A percentile compares a stretch with the other conserved stretches of the same genome.
Conservation (phyloP, 2,329 filamentous ascomycete genomes). For the Trichoderma pleuroti region DNA sequence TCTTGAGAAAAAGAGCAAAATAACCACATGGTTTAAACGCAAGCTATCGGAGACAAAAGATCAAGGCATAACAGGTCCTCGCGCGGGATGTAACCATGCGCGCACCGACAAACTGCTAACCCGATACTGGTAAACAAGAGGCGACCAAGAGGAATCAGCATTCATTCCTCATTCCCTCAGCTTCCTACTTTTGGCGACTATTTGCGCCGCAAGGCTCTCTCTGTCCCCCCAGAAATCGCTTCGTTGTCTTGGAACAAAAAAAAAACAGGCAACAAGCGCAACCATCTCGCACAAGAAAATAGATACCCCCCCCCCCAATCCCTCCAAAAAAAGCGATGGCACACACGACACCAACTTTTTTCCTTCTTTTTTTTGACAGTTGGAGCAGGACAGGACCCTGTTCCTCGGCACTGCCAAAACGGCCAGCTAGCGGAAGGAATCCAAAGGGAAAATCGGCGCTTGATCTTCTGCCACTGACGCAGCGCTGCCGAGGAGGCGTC, state of each 20-base stretch:
- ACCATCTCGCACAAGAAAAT: not conserved
- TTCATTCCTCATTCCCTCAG: not conserved
- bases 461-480: slow-evolving; percentile 11
- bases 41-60: not conserved
- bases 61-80: not conserved
- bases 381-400: not conserved
- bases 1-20: not conserved
- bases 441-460: not conserved
- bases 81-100: not conserved
- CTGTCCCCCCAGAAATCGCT: not conserved
- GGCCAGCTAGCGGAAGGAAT: not conserved
- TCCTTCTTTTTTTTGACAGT: not conserved
- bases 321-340: not conserved
- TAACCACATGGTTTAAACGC: not conserved
- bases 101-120: not conserved
- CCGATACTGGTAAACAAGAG: not conserved
- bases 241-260: not conserved
- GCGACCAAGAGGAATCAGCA: not conserved
- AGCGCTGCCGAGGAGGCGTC: slow-evolving; percentile 24
- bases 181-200: not conserved
- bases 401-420: not conserved
- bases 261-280: not conserved
- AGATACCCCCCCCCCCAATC: too few species aligned
- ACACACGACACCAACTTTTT: not conserved
- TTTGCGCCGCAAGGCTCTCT: not conserved